Base-by-base conservation (phyloP, 495 filamentous ascomycete genomes). In the Penicillium argentinense region DNA sequence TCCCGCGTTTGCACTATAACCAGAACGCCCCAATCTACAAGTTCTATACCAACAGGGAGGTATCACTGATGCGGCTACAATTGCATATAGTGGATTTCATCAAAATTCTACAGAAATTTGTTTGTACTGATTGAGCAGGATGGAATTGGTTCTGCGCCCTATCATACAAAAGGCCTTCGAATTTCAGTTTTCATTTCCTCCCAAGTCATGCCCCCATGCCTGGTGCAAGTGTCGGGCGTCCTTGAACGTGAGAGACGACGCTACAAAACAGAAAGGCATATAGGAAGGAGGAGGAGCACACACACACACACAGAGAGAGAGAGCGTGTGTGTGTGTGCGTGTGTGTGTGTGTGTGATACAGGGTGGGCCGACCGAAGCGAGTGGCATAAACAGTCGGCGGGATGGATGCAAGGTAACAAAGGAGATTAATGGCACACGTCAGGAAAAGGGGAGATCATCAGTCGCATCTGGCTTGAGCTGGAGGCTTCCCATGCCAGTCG, bases 1-100 rank as follows among this genome's bases (percentile, higher is more conserved):
- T 69, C 63, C 54, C 54, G 54, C 49, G 54, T 57, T 53, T 41
- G 41, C 28, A 26, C 42, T 51, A 25, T 34, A 38, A 22, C 9
- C 17, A n/a, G n/a, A n/a, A n/a, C n/a, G n/a, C n/a, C n/a, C n/a
- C n/a, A n/a, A n/a, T n/a, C n/a, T n/a, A n/a, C n/a, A n/a, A n/a
- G n/a, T n/a, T n/a, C n/a, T n/a, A n/a, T n/a, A n/a, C n/a, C n/a
- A n/a, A n/a, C n/a, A n/a, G n/a, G n/a, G n/a, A n/a, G n/a, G n/a
- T n/a, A n/a, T n/a, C n/a, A n/a, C n/a, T n/a, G n/a, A n/a, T n/a
- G n/a, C n/a, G n/a, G n/a, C n/a, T n/a, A n/a, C n/a, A n/a, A n/a
- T n/a, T n/a, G n/a, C n/a, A n/a, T n/a, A n/a, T n/a, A 26, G 21
- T 37, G 17, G 5, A 13, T 28, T 17, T 7, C 25, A 19, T 29